phyloP scores from a whole-genome alignment of 306 rosid species.

The Prosopis cineraria region DNA sequence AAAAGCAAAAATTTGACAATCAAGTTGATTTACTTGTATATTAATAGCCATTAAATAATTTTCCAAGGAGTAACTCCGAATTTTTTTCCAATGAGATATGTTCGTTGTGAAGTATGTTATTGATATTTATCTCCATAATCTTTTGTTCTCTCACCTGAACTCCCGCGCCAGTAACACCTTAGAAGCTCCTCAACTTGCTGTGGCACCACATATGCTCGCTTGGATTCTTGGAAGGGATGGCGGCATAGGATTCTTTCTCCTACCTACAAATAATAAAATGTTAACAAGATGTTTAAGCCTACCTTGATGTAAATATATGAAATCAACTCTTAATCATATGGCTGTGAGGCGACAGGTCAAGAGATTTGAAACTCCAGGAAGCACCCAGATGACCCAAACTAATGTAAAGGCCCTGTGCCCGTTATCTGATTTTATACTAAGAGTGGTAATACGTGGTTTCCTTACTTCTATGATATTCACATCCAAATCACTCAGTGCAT shows the following conservation, averaged over 20 bases:
- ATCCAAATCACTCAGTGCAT: neutral
- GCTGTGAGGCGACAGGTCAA: conserved; percentile 3
- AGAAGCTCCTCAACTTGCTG: conserved; percentile 91
- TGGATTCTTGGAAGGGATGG: conserved; percentile 97
- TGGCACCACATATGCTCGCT: conserved; percentile 98
- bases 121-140: conserved; percentile 15
- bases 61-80: neutral
- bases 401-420: neutral
- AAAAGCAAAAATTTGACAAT: neutral
- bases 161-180: conserved; percentile 89
- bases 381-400: conserved; percentile 10
- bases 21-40: conserved; percentile 27
- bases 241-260: conserved; percentile 94
- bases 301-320: conserved; percentile 8
- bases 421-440: conserved; percentile 19
- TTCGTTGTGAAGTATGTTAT: conserved; percentile 8
- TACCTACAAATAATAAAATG: conserved; percentile 53
- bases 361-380: neutral
- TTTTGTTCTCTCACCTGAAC: conserved; percentile 58
- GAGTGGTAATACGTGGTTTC: conserved; percentile 13
- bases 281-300: conserved; percentile 15
- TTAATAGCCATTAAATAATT: conserved; percentile 5
- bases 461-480: conserved; percentile 22
- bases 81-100: neutral
- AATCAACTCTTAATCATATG: neutral